Evolutionary conservation across 2,329 filamentous ascomycete species (phyloP), one percentile per base, ranked within the genome.

Genomic region (Esteya vermicola): DNA sequence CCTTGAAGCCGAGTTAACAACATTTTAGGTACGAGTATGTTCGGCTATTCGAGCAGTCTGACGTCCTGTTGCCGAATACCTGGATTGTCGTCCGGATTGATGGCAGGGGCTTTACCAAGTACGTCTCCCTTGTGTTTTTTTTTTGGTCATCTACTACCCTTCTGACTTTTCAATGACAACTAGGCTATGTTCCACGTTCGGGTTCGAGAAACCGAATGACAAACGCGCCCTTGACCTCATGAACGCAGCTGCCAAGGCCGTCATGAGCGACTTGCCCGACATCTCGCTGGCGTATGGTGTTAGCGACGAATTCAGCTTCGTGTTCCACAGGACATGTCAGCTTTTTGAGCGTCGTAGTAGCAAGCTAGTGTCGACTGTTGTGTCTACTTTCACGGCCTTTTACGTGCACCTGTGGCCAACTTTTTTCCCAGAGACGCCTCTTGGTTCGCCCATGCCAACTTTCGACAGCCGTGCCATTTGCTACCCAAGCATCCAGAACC

Each of bases 11-110:
- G 22, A 36, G 21, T 6, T 10, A n/a, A n/a, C n/a, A n/a, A n/a
- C n/a, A 2, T 18, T 16, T 13, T 9, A 43, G 85, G 60, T 96
- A 86, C 57, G 88, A 93, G 63, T 98, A 98, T 60, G 89, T 96
- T 47, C 85, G 84, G 56, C 62, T 67, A 36, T 96, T 96, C 54
- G 91, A 98, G 67, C 82, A 82, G 54, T 64, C 78, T 7, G 86
- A 95, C 54, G 61, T 62, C 35, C 64, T 98, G 31, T 70, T 96
- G 19, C 85, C 80, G 40, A 93, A 93, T 55, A 96, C 89, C 21
- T 98, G 88, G 86, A 81, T 96, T 42, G 85, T 96, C 18, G 78
- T 98, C 41, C 79, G 91, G 44, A 79, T 98, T 52, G 91, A 98
- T 61, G 91, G 91, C 20, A 73, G 89, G 47, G 88, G 86, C 16